Evolutionary conservation across 306 rosid species (phyloP).

Genomic region (Quercus engelmannii): DNA sequence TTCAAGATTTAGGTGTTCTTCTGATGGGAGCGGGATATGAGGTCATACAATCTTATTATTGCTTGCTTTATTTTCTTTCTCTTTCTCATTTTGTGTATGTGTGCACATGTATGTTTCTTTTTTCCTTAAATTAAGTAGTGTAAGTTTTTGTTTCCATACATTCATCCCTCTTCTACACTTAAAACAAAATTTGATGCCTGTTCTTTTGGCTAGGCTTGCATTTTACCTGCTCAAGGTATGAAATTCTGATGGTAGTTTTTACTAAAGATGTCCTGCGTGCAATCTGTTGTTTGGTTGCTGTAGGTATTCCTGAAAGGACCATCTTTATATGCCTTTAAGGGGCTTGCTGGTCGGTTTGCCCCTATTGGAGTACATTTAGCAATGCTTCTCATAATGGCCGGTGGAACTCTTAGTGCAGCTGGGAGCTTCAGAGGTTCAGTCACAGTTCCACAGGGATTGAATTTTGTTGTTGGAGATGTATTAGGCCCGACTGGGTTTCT

Average conservation of each 20-base stretch:
- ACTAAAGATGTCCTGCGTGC: not conserved
- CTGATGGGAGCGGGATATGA: constrained; percentile 97
- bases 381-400: constrained; percentile 81
- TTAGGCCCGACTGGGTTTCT: constrained; percentile 80
- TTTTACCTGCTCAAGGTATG: not conserved
- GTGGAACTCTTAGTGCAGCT: constrained; percentile 87
- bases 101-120: not conserved
- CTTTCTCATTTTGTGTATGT: not conserved
- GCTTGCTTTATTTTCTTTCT: constrained; percentile 1
- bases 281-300: constrained; percentile 7
- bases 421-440: constrained; percentile 98
- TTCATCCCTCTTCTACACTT: not conserved
- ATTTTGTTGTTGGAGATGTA: constrained; percentile 91
- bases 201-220: not conserved
- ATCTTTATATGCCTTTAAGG: constrained; percentile 76
- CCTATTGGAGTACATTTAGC: constrained; percentile 96
- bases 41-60: constrained; percentile 38
- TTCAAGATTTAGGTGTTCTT: constrained; percentile 77
- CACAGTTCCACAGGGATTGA: constrained; percentile 93
- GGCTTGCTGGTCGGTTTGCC: constrained; percentile 87
- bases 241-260: not conserved
- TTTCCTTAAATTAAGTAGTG: not conserved
- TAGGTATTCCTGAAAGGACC: constrained; percentile 93
- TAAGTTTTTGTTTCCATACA: not conserved
- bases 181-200: not conserved